These are phyloP conservation scores for Podochytrium sp. DNA, from an alignment of 192 early-diverging fungal genomes.

Conservation along the genomic window DNA sequence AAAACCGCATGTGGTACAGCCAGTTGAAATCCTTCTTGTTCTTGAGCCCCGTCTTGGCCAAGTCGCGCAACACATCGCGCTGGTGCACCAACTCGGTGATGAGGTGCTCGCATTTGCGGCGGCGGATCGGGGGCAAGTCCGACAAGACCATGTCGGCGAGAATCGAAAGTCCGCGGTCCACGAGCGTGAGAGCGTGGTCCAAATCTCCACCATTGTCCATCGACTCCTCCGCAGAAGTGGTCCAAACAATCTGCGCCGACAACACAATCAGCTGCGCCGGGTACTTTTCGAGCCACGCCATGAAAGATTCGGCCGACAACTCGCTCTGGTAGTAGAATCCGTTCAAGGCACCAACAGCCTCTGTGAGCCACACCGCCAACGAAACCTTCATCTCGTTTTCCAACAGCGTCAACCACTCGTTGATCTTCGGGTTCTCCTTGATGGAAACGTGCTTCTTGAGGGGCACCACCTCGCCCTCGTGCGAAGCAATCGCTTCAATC, in stretches of 20 bases:
- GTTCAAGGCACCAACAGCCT: slow-evolving; percentile 72
- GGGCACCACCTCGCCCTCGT: slow-evolving; percentile 87
- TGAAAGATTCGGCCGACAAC: slow-evolving; percentile 60
- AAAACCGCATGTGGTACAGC: slow-evolving; percentile 96
- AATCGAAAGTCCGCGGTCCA: slow-evolving; percentile 77
- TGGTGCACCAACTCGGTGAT: slow-evolving; percentile 99
- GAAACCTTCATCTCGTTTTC: slow-evolving; percentile 94
- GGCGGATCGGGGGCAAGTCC: slow-evolving; percentile 79
- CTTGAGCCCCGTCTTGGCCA: slow-evolving; percentile 46
- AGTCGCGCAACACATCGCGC: slow-evolving; percentile 83
- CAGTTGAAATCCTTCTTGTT: slow-evolving; percentile 78
- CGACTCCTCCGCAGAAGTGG: slow-evolving; percentile 80
- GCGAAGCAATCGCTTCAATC: slow-evolving; percentile 85
- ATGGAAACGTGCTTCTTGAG: slow-evolving; percentile 82
- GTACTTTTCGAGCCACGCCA: slow-evolving; percentile 85
- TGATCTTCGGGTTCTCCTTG: slow-evolving; percentile 86
- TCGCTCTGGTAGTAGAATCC: slow-evolving; percentile 57
- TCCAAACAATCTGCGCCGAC: slow-evolving; percentile 90
- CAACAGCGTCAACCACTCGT: slow-evolving; percentile 94
- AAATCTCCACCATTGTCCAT: slow-evolving; percentile 57
- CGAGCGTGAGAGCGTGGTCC: slow-evolving; percentile 56
- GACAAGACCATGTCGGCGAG: slow-evolving; percentile 92
- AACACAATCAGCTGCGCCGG: slow-evolving; percentile 95
- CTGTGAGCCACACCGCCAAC: slow-evolving; percentile 75
- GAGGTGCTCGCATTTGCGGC: slow-evolving; percentile 96